Evolutionary conservation across 176 grass and related monocot genomes (phyloP).

Genomic region (Oryza glumipatula): DNA sequence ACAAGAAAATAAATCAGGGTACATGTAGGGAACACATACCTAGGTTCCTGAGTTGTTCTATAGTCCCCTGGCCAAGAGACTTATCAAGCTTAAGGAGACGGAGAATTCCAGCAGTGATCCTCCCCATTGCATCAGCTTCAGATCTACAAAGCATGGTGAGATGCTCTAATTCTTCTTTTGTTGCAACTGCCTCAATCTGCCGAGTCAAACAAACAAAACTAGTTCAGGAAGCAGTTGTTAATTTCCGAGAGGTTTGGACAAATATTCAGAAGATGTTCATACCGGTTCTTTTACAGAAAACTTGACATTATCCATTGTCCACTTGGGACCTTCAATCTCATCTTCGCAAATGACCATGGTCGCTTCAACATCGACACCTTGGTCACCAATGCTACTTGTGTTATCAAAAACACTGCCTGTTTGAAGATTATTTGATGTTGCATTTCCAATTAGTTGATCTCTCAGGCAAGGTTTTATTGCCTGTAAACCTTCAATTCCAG

Average conservation of each 20-base stretch:
- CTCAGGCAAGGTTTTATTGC: conserved; percentile 81
- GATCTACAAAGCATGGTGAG: conserved; percentile 77
- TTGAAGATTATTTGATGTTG: conserved; percentile 47
- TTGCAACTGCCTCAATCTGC: conserved; percentile 94
- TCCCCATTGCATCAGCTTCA: conserved; percentile 94
- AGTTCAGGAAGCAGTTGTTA: conserved; percentile 28
- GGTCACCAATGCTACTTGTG: conserved; percentile 46
- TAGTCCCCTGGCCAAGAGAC: conserved; percentile 85
- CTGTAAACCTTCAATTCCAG: conserved; percentile 85
- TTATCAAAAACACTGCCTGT: conserved; percentile 25
- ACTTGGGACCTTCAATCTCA: conserved; percentile 68
- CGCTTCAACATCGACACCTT: conserved; percentile 87
- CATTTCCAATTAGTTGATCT: conserved; percentile 45
- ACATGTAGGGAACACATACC: conserved; percentile 56
- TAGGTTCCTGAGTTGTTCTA: conserved; percentile 86
- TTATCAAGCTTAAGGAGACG: conserved; percentile 92
- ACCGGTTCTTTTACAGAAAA: conserved; percentile 98
- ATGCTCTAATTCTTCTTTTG: conserved; percentile 91
- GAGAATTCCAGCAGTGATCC: conserved; percentile 91
- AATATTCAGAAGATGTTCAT: conserved; percentile 33
- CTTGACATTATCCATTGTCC: conserved; percentile 90
- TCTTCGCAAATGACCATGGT: conserved; percentile 66
- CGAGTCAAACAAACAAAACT: conserved; percentile 24
- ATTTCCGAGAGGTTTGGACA: conserved; percentile 32
- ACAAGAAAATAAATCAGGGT: conserved; percentile 2